Evolutionary conservation across 2,329 filamentous ascomycete genomes (phyloP), one percentile per base, ranked within the genome.

Genomic region (Alternaria gansuensis): DNA sequence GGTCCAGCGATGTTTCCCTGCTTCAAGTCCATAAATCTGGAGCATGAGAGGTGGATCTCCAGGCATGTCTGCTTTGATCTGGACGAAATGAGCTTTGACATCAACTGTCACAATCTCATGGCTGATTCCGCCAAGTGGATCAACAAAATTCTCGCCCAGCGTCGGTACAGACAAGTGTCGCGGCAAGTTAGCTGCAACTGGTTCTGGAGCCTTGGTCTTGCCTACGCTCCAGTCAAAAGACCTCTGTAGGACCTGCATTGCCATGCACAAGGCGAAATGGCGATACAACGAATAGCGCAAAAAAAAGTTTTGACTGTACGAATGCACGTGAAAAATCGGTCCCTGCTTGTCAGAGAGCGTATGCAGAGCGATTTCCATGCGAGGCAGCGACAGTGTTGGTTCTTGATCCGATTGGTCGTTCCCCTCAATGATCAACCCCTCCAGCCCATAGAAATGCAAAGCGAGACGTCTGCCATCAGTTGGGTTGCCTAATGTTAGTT

Each of bases 261-360:
- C 95, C 59, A 98, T 88, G 1, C 92, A 91, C 26, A 96, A 84
- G 0, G 93, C 90, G 73, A 97, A 99, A 74, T 97, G 93, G 3
- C 93, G 89, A 75, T 96, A 97, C 0, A 99, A 84, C 0, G 96
- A 99, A 74, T 98, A 98, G 50, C 96, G 90, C 7, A 96, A 72
- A 60, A 91, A 87, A 2, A 99, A 79, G 5, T 90, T 92, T 66
- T 90, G 90, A 21, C 95, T 85, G 51, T 90, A 87, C 0, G 92
- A 90, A 66, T 96, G 92, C 41, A 98, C 79, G 72, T 98, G 92
- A 71, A 97, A 91, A 5, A 97, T 84, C 0, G 93, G 91, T 0
- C 93, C 94, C 70, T 96, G 91, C 29, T 87, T 87, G 75, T 99
- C 95, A 64, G 91, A 96, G 4, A 88, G 84, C 0, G 95, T 96